These are phyloP conservation scores for Sugiyamaella boreocaroliniensis DNA, from an alignment of 805 yeast species.

Conservation along the genomic window DNA sequence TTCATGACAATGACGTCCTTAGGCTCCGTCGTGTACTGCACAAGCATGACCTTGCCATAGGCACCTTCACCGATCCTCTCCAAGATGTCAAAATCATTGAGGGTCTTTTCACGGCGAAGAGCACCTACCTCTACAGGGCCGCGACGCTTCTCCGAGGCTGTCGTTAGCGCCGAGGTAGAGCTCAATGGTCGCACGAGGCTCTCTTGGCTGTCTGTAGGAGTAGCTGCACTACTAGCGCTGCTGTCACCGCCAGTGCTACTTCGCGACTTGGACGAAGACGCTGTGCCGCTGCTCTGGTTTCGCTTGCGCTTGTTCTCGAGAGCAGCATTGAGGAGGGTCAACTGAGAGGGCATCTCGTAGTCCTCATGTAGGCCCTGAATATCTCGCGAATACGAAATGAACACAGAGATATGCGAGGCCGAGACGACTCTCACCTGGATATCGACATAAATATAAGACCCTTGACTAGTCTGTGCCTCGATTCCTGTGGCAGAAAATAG, in stretches of 20 bases:
- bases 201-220: constrained; percentile 26
- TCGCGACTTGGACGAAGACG: constrained; percentile 6
- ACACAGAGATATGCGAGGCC: constrained; percentile 53
- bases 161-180: not conserved
- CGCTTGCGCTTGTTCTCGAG: constrained; percentile 1
- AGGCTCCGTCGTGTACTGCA: constrained; percentile 57
- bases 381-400: constrained; percentile 78
- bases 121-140: constrained; percentile 45
- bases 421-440: constrained; percentile 71
- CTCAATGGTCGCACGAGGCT: not conserved
- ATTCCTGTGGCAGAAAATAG: constrained; percentile 42
- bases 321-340: constrained; percentile 32
- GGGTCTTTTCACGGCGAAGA: constrained; percentile 60
- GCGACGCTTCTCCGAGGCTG: not conserved
- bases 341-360: constrained; percentile 47
- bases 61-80: constrained; percentile 94
- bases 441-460: constrained; percentile 59
- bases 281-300: not conserved
- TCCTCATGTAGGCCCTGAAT: constrained; percentile 21
- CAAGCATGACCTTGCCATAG: constrained; percentile 86
- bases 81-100: constrained; percentile 61
- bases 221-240: constrained; percentile 14
- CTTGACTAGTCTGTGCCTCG: constrained; percentile 64
- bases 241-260: constrained; percentile 6
- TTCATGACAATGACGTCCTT: constrained; percentile 70